These are phyloP conservation scores for Cerrena zonata DNA, from an alignment of 1,284 basidiomycete genomes.

Conservation along the genomic window DNA sequence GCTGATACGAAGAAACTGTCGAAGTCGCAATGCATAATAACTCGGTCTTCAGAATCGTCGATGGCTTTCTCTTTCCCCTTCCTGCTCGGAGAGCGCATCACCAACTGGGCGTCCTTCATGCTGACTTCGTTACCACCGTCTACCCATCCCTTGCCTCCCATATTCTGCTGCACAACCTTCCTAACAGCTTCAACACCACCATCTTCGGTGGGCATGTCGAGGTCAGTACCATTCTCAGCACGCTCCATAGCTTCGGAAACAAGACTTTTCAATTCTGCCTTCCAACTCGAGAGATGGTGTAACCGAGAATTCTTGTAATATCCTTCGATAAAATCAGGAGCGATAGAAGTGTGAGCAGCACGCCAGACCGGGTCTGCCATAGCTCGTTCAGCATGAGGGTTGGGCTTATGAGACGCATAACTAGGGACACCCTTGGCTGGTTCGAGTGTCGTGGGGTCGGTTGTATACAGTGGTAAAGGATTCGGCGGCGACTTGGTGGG, in stretches of 20 bases:
- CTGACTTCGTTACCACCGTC: slow-evolving; percentile 32
- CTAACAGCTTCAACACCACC: slow-evolving; percentile 24
- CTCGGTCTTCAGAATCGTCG: slow-evolving; percentile 43
- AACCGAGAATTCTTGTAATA: slow-evolving; percentile 90
- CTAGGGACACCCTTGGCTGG: slow-evolving; percentile 43
- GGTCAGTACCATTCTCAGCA: slow-evolving; percentile 41
- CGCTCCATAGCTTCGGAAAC: slow-evolving; percentile 75
- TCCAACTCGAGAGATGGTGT: slow-evolving; percentile 90
- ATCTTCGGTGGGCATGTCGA: slow-evolving; percentile 14
- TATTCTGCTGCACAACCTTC: slow-evolving; percentile 23
- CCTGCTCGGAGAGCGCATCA: slow-evolving; percentile 42
- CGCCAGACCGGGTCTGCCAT: slow-evolving; percentile 84
- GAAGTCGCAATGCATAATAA: slow-evolving; percentile 94
- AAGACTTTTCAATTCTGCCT: slow-evolving; percentile 79
- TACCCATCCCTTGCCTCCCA: slow-evolving; percentile 15
- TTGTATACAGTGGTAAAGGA: slow-evolving; percentile 24
- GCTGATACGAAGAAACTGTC: slow-evolving; percentile 96
- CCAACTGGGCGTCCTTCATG: slow-evolving; percentile 54
- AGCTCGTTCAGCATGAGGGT: slow-evolving; percentile 65
- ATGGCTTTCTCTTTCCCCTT: slow-evolving; percentile 45
- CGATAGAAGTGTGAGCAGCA: slow-evolving; percentile 78
- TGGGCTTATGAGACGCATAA: slow-evolving; percentile 64
- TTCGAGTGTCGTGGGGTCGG: slow-evolving; percentile 37
- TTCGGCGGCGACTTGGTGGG: slow-evolving; percentile 5
- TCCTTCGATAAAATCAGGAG: slow-evolving; percentile 80